These are phyloP conservation scores for Malassezia pachydermatis DNA, from an alignment of 1,284 basidiomycete genomes.

Conservation along the genomic window DNA sequence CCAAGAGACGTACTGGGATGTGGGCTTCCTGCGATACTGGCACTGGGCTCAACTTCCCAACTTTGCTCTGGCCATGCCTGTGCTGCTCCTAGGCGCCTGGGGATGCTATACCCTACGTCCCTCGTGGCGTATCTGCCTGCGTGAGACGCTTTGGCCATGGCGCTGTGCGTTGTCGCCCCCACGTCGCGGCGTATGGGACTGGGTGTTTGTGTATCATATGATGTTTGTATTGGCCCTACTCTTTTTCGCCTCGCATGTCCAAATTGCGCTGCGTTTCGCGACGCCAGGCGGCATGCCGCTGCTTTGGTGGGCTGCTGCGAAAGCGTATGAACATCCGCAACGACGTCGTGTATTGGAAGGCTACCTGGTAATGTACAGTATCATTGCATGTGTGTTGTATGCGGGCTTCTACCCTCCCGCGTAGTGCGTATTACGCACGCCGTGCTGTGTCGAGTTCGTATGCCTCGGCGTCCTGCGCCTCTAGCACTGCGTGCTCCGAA, in stretches of 20 bases:
- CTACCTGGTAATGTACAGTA: slow-evolving; percentile 70
- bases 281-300: slow-evolving; percentile 61
- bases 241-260: slow-evolving; percentile 72
- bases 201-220: slow-evolving; percentile 65
- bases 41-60: slow-evolving; percentile 71
- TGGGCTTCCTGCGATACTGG: slow-evolving; percentile 81
- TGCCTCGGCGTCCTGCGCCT: neutral
- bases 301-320: slow-evolving; percentile 61
- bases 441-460: slow-evolving; percentile 3
- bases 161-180: slow-evolving; percentile 24
- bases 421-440: slow-evolving; percentile 47
- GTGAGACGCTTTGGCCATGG: neutral
- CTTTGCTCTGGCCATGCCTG: slow-evolving; percentile 68
- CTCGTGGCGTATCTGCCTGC: neutral
- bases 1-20: slow-evolving; percentile 76
- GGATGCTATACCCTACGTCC: neutral
- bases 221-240: slow-evolving; percentile 56
- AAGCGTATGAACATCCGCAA: neutral
- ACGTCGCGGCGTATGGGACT: no score
- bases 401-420: slow-evolving; percentile 79
- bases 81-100: slow-evolving; percentile 38
- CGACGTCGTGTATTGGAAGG: slow-evolving; percentile 51
- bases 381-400: slow-evolving; percentile 67
- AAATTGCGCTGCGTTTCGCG: slow-evolving; percentile 74
- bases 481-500: slow-evolving; percentile 7